These are phyloP conservation scores for Solanum raphanifolium DNA, from an alignment of 257 asterid species.

Conservation along the genomic window DNA sequence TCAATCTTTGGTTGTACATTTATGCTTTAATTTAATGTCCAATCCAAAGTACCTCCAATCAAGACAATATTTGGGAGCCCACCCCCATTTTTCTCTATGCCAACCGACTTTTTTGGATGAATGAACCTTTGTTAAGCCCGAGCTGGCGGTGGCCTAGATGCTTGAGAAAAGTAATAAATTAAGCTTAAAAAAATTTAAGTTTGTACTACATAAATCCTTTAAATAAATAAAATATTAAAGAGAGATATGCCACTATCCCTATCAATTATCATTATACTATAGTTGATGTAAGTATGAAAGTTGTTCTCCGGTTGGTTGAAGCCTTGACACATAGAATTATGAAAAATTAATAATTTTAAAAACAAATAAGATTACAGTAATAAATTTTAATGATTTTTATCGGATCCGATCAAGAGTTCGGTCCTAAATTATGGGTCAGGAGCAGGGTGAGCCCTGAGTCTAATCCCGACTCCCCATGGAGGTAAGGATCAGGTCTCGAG, in stretches of 20 bases:
- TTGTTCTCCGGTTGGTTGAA: not conserved
- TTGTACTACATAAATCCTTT: not conserved
- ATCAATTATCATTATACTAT: not conserved
- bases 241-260: not conserved
- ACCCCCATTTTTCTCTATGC: not conserved
- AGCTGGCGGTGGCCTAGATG: constrained; percentile 19
- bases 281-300: not conserved
- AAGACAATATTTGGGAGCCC: constrained; percentile 12
- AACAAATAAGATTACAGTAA: not conserved
- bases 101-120: constrained; percentile 18
- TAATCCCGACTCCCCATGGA: not conserved
- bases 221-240: not conserved
- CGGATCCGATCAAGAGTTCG: fast-evolving
- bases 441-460: not conserved
- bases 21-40: not conserved
- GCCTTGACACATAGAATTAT: not conserved
- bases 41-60: constrained; percentile 10
- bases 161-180: not conserved
- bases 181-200: not conserved
- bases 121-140: constrained; percentile 13
- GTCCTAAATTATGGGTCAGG: not conserved
- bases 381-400: too few relatives aligned
- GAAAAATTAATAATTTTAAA: not conserved
- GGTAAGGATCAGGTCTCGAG: not conserved
- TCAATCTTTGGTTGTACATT: not conserved